Conservation (phyloP, 768 basidiomycete species). For the Tulasnella sp. region DNA sequence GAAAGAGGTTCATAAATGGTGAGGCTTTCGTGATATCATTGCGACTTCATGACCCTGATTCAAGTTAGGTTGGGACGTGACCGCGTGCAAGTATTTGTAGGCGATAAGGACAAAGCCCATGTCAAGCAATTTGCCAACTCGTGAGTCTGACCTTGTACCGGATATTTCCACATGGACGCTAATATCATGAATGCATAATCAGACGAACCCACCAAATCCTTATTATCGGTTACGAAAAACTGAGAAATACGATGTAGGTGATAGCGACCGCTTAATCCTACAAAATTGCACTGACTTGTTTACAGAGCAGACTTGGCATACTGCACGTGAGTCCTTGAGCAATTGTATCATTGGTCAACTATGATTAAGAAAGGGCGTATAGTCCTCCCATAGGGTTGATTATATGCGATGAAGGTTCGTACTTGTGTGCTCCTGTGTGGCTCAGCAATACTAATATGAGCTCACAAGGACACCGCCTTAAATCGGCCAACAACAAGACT, state of each 20-base stretch:
- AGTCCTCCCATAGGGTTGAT: constrained; percentile 89
- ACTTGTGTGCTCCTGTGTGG: not conserved
- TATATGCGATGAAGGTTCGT: constrained; percentile 83
- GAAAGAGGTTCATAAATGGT: constrained; percentile 93
- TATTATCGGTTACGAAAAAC: constrained; percentile 88
- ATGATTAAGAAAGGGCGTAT: not conserved
- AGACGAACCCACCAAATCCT: constrained; percentile 74
- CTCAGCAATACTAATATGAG: not conserved
- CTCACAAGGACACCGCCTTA: constrained; percentile 67
- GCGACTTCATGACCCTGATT: constrained; percentile 1
- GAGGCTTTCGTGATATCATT: constrained; percentile 31
- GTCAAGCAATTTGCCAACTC: constrained; percentile 64
- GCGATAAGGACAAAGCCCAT: constrained; percentile 41
- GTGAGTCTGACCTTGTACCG: constrained; percentile 31
- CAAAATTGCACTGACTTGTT: not conserved
- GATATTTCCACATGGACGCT: not conserved
- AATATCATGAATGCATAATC: not conserved
- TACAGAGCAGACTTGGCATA: constrained; percentile 42
- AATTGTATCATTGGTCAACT: constrained; percentile 4
- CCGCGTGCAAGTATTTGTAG: constrained; percentile 44
- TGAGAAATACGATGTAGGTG: constrained; percentile 67
- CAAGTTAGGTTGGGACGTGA: constrained; percentile 39
- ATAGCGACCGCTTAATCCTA: not conserved
- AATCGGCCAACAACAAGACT: constrained; percentile 84
- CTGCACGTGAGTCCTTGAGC: constrained; percentile 41